Percentiles rank a stretch among this genome's conserved stretches.
phyloP scores from a whole-genome alignment of 768 basidiomycete genomes.

The Filobasidium floriforme region DNA sequence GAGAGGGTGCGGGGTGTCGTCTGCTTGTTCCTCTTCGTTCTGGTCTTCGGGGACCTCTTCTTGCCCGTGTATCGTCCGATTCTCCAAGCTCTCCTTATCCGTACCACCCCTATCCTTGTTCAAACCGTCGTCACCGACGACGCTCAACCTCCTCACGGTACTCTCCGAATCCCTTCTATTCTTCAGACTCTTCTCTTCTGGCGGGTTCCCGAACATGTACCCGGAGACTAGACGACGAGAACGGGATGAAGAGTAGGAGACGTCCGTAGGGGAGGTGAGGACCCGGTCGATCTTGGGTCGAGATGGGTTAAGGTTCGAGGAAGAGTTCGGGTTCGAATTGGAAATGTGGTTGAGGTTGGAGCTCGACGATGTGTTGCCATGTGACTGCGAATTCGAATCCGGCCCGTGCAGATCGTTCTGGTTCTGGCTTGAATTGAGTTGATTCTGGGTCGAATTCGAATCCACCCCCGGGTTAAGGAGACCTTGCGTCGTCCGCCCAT shows the following conservation, averaged over 20 bases:
- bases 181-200: background rate
- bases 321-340: too few species aligned
- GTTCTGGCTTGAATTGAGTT: background rate
- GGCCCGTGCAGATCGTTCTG: background rate
- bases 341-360: too few species aligned
- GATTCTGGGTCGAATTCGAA: background rate
- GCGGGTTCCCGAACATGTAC: constrained; percentile 36
- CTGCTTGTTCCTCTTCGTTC: background rate
- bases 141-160: background rate
- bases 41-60: constrained; percentile 8
- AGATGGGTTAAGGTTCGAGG: background rate
- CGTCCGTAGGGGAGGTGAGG: constrained; percentile 24
- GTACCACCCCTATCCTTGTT: constrained; percentile 6
- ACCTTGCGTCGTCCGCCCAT: too few species aligned
- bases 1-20: background rate
- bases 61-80: background rate
- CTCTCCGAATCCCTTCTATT: background rate
- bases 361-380: too few species aligned
- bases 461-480: background rate
- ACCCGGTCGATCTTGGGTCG: constrained; percentile 30
- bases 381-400: too few species aligned
- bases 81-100: background rate
- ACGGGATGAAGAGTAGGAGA: constrained; percentile 29
- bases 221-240: constrained; percentile 35
- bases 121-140: background rate